Evolutionary conservation across 2,329 filamentous ascomycete species (phyloP).

Genomic region (Alternaria sp.): DNA sequence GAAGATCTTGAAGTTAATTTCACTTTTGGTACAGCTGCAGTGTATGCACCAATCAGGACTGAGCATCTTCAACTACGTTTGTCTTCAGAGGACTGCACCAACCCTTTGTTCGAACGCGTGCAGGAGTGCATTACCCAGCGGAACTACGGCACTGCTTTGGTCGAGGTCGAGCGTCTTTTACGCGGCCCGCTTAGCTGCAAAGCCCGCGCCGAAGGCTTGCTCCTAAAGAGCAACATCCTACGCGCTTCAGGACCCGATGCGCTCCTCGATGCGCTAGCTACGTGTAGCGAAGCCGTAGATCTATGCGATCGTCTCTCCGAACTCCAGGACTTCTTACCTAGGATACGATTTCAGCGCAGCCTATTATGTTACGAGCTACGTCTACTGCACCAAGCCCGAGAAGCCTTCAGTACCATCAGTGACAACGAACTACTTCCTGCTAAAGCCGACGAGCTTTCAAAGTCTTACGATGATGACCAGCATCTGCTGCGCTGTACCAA

Average conservation of each 20-base stretch:
- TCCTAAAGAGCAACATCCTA: conserved; percentile 42
- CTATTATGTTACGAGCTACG: conserved; percentile 35
- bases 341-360: conserved; percentile 38
- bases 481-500: conserved; percentile 18
- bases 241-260: conserved; percentile 33
- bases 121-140: conserved; percentile 26
- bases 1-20: not conserved
- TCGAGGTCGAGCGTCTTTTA: conserved; percentile 36
- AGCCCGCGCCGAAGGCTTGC: conserved; percentile 37
- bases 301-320: conserved; percentile 34
- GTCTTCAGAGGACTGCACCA: conserved; percentile 12
- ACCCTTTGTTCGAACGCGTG: conserved; percentile 28
- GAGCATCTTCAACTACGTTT: not conserved
- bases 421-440: conserved; percentile 8
- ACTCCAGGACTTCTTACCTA: conserved; percentile 30
- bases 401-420: conserved; percentile 26
- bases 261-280: conserved; percentile 40
- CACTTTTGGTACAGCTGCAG: conserved; percentile 24
- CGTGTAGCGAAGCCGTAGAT: conserved; percentile 43
- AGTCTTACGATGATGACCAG: conserved; percentile 32
- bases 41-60: conserved; percentile 13
- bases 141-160: conserved; percentile 35
- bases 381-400: conserved; percentile 32
- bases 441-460: conserved; percentile 21
- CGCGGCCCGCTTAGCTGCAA: conserved; percentile 35